Conservation (phyloP, 345 rosid species). For the Ceriops zippeliana region DNA sequence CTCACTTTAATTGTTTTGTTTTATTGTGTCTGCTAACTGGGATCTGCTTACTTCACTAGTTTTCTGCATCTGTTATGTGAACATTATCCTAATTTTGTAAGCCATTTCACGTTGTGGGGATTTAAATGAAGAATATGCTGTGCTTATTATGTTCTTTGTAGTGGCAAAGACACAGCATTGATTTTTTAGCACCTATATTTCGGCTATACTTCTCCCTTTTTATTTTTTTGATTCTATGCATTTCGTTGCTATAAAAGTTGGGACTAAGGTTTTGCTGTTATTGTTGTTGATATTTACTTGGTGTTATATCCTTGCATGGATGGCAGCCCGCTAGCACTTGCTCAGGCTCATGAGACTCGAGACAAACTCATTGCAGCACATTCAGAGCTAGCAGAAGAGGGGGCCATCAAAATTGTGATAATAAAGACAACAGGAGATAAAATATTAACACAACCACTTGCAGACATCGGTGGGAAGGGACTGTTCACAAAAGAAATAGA, state of each 20-base stretch:
- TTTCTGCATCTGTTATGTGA: neutral
- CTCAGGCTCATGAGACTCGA: constrained; percentile 94
- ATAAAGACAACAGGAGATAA: constrained; percentile 97
- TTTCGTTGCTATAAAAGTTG: neutral
- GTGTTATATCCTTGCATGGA: constrained; percentile 30
- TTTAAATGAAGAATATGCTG: neutral
- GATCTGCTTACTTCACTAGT: neutral
- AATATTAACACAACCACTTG: constrained; percentile 84
- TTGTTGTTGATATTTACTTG: constrained; percentile 4
- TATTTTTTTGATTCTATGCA: neutral
- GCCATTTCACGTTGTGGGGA: neutral
- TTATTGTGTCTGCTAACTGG: neutral
- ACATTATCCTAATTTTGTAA: neutral
- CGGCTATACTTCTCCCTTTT: too few species aligned
- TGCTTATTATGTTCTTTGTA: too few species aligned
- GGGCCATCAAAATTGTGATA: constrained; percentile 83
- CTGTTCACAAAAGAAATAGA: constrained; percentile 95
- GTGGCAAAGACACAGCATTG: neutral
- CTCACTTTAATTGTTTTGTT: neutral
- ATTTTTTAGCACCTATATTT: too few species aligned
- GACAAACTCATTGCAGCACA: constrained; percentile 70
- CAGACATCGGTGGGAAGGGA: constrained; percentile 98
- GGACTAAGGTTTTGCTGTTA: neutral
- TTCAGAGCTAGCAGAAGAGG: constrained; percentile 75
- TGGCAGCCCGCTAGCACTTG: constrained; percentile 94